Evolutionary conservation across 441 rosid genomes (phyloP), one percentile per base, ranked within the genome.

Genomic region (California macrophylla): DNA sequence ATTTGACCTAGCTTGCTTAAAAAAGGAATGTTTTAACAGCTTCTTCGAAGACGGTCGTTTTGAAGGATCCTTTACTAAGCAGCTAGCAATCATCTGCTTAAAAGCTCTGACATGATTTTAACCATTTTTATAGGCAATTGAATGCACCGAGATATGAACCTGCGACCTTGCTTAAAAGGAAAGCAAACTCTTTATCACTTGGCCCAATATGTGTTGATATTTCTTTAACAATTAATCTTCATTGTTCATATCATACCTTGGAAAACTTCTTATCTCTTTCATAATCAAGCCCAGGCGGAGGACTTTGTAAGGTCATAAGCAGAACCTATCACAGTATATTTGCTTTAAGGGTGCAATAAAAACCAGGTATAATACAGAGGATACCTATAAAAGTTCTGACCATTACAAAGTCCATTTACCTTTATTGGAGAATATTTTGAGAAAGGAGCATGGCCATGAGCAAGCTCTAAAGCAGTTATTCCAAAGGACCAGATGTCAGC

Each of bases 401-500:
- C 18, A 15, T 71, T 2, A 67, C 24, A 66, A 7, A 77, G 61
- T 28, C 45, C 65, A 78, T 28, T 66, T 70, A 94, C 99, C 99
- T 94, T 94, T 94, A 94, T 89, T 52, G 99, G 99, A 74, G 99
- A 96, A 83, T 91, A 91, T 71, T 93, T 93, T 20, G 98, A 93
- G 80, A 93, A 93, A 67, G 98, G 98, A 70, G 98, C 98, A 78
- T 93, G 98, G 16, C 98, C 98, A 82, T 92, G 99, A 50, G 99
- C 98, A 77, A 94, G 96, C 85, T 94, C 99, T 70, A 94, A 71
- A 69, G 94, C 99, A 10, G 99, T 94, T 68, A 94, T 94, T 50
- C 98, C 99, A 76, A 94, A 94, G 7, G 99, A 94, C 99, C 99
- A 94, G 62, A 94, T 92, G 81, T 94, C 99, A 69, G 96, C 99